Evolutionary conservation across 306 rosid genomes (phyloP), one percentile per base, ranked within the genome.

Genomic region (Albizia julibrissin): DNA sequence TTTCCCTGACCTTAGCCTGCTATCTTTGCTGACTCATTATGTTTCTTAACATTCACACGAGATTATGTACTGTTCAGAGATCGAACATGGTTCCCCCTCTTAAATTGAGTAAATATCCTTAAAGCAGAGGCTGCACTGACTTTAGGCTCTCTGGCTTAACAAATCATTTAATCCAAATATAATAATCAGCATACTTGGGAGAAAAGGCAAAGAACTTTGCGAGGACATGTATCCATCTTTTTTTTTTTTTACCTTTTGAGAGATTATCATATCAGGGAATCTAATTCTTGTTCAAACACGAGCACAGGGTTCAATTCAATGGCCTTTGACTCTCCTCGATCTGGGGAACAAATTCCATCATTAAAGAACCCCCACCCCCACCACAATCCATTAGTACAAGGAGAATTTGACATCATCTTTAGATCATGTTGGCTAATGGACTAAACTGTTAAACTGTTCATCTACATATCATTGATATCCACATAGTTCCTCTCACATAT

Each of bases 251-350:
- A 69, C 59, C 59, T 42, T 56, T 26, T 1, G 34, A 26, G 54
- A 56, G 70, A 71, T 34, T 3, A 33, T 58, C 31, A 58, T 0
- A n/a, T n/a, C 24, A 58, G 56, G 80, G 93, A 90, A 90, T 86
- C 87, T 18, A 74, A 84, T 82, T 91, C 89, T 64, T 67, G 87
- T 67, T 77, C 49, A 79, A 69, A 69, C 79, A 69, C 79, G 76
- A 79, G 70, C 84, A 37, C 78, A 61, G 39, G 44, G 52, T 75
- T 64, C 76, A 58, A 62, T 54, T 69, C 76, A 65, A 62, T 46
- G 84, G 83, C 76, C 79, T 77, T 82, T 40, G 81, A 79, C 75
- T 78, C 77, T 69, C 85, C 59, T 64, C 10, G 74, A 76, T 15
- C 46, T 59, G 68, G 2, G 72, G 39, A 67, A 65, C 52, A 83